Conservation (phyloP, 208 protist genomes). For the Leishmania braziliensis region DNA sequence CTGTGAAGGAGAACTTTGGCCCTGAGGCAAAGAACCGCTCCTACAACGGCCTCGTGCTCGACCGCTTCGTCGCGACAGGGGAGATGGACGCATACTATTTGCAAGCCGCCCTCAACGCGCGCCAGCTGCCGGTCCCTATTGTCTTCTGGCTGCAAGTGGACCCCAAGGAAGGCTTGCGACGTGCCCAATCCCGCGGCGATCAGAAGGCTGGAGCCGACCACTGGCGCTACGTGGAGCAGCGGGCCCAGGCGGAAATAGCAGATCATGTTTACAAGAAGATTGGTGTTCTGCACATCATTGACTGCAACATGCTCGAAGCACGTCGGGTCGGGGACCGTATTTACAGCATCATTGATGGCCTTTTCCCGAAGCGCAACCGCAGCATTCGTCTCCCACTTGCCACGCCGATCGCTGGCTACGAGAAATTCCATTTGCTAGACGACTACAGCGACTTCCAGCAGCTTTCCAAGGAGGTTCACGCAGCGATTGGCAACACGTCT, state of each 20-base stretch:
- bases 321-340: constrained; percentile 55
- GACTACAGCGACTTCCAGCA: constrained; percentile 57
- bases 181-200: constrained; percentile 57
- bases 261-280: constrained; percentile 67
- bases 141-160: constrained; percentile 81
- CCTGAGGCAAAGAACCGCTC: constrained; percentile 34
- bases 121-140: constrained; percentile 65
- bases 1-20: constrained; percentile 69
- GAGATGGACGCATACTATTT: constrained; percentile 88
- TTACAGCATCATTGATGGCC: constrained; percentile 43
- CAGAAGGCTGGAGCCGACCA: constrained; percentile 48
- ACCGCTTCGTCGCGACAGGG: constrained; percentile 82
- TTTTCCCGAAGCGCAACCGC: constrained; percentile 38
- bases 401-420: constrained; percentile 26
- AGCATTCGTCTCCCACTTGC: constrained; percentile 32
- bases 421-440: constrained; percentile 50
- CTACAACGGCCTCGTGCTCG: constrained; percentile 83
- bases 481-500: constrained; percentile 54
- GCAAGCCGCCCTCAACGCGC: constrained; percentile 54
- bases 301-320: constrained; percentile 40
- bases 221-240: constrained; percentile 77
- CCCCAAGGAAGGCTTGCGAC: constrained; percentile 53
- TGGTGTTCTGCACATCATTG: constrained; percentile 52
- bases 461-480: constrained; percentile 67
- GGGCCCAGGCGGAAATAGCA: constrained; percentile 58